A percentile compares a stretch with the other conserved stretches of the same genome.
phyloP scores from a whole-genome alignment of 495 filamentous ascomycete species.

The Aspergillus nidulans region DNA sequence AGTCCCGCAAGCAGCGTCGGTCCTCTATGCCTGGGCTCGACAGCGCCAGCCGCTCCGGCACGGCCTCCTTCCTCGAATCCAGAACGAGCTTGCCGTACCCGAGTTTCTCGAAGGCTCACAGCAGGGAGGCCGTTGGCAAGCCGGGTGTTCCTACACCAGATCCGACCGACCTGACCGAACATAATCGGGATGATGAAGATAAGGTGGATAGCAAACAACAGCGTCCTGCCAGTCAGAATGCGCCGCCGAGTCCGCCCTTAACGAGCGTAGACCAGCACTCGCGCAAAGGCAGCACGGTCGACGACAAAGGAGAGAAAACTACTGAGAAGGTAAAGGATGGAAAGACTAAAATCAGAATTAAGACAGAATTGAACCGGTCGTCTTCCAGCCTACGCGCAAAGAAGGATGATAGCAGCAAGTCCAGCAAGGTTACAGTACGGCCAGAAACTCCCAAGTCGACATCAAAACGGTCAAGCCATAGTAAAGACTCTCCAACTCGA shows the following conservation, averaged over 20 bases:
- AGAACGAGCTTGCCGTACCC: slow-evolving; percentile 74
- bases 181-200: slow-evolving; percentile 33
- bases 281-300: slow-evolving; percentile 40
- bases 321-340: slow-evolving; percentile 33
- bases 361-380: slow-evolving; percentile 39
- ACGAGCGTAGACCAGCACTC: slow-evolving; percentile 50
- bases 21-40: slow-evolving; percentile 51
- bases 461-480: slow-evolving; percentile 24
- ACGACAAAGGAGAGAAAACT: slow-evolving; percentile 37
- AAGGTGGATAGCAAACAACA: slow-evolving; percentile 23
- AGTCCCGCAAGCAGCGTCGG: slow-evolving; percentile 34
- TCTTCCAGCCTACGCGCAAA: slow-evolving; percentile 41
- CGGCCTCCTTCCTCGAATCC: slow-evolving; percentile 46
- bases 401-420: slow-evolving; percentile 34
- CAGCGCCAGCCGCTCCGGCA: slow-evolving; percentile 28
- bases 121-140: slow-evolving; percentile 71
- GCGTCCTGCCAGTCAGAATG: slow-evolving; percentile 30
- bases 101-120: slow-evolving; percentile 81
- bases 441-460: slow-evolving; percentile 40
- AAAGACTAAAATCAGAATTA: slow-evolving; percentile 36
- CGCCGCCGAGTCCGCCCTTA: slow-evolving; percentile 62
- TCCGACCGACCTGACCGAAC: slow-evolving; percentile 66
- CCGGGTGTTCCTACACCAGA: slow-evolving; percentile 74
- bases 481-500: slow-evolving; percentile 31
- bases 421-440: slow-evolving; percentile 33